A percentile compares a stretch with the other conserved stretches of the same genome.
phyloP scores from a whole-genome alignment of 192 early-diverging fungal genomes.

The Jimgerdemannia lactiflua region DNA sequence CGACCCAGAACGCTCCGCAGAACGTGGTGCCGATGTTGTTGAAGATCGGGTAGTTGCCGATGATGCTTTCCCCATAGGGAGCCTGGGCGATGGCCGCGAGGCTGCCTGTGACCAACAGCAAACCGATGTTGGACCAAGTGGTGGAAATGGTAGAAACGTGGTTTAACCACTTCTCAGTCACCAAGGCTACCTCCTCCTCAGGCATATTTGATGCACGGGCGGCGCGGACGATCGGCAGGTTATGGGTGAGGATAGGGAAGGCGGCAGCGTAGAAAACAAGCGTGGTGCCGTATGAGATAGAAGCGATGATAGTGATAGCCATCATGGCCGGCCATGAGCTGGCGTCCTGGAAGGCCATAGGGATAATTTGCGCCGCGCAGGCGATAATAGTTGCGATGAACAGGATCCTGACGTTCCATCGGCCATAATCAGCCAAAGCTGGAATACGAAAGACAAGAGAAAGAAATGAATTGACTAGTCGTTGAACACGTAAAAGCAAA shows the following conservation, averaged over 20 bases:
- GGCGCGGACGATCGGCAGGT: slow-evolving; percentile 25
- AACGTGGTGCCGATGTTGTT: slow-evolving; percentile 18
- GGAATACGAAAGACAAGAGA: not conserved
- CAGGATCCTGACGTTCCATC: slow-evolving; percentile 12
- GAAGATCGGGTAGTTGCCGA: not conserved
- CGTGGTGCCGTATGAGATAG: slow-evolving; percentile 27
- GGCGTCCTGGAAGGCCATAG: slow-evolving; percentile 21
- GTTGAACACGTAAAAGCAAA: not conserved
- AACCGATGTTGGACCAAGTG: slow-evolving; percentile 27
- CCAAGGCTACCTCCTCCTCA: slow-evolving; percentile 11
- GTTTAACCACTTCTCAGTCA: slow-evolving; percentile 29
- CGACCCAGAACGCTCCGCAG: slow-evolving; percentile 26
- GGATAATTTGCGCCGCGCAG: slow-evolving; percentile 25
- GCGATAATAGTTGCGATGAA: slow-evolving; percentile 21
- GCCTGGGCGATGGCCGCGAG: not conserved
- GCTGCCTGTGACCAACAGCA: slow-evolving; percentile 15
- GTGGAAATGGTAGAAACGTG: slow-evolving; percentile 32
- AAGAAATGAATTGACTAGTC: slow-evolving; percentile 9
- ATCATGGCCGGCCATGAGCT: slow-evolving; percentile 30
- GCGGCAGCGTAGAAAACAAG: slow-evolving; percentile 35
- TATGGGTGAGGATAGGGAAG: slow-evolving; percentile 26
- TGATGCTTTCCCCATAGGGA: not conserved
- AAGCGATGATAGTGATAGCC: slow-evolving; percentile 22
- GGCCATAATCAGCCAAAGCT: not conserved
- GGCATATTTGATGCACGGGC: slow-evolving; percentile 18